Evolutionary conservation across 1,284 basidiomycete species (phyloP).

Genomic region (Cystobasidium slooffiae): DNA sequence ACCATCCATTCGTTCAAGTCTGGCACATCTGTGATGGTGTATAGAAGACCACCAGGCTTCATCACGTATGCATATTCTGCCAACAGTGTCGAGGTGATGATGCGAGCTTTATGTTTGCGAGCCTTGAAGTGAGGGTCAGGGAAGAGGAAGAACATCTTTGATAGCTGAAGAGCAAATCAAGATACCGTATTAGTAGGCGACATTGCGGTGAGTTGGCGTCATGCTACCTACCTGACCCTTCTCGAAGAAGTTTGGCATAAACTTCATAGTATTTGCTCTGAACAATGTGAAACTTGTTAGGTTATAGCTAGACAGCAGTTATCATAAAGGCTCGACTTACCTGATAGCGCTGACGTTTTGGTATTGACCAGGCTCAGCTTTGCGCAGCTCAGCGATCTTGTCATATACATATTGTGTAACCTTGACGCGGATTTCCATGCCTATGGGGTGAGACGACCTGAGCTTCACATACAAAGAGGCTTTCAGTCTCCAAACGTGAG

Average conservation of each 20-base stretch:
- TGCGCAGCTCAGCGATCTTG: slow-evolving; percentile 83
- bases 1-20: slow-evolving; percentile 97
- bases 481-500: neutral
- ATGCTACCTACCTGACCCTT: slow-evolving; percentile 69
- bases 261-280: slow-evolving; percentile 94
- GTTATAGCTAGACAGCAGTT: neutral
- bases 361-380: slow-evolving; percentile 63
- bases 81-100: slow-evolving; percentile 70
- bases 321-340: neutral
- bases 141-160: slow-evolving; percentile 96
- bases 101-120: slow-evolving; percentile 90
- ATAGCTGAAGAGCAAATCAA: slow-evolving; percentile 60
- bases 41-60: slow-evolving; percentile 86
- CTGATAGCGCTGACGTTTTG: slow-evolving; percentile 94
- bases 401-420: slow-evolving; percentile 97
- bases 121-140: slow-evolving; percentile 99
- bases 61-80: slow-evolving; percentile 92
- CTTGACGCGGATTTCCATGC: slow-evolving; percentile 95
- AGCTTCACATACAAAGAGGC: neutral
- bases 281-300: neutral
- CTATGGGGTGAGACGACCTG: slow-evolving; percentile 59
- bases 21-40: slow-evolving; percentile 96
- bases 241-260: slow-evolving; percentile 93
- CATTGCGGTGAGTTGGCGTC: neutral
- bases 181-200: too few relatives aligned